Evolutionary conservation across 768 basidiomycete species (phyloP).

Genomic region (Chalciporus piperatus): DNA sequence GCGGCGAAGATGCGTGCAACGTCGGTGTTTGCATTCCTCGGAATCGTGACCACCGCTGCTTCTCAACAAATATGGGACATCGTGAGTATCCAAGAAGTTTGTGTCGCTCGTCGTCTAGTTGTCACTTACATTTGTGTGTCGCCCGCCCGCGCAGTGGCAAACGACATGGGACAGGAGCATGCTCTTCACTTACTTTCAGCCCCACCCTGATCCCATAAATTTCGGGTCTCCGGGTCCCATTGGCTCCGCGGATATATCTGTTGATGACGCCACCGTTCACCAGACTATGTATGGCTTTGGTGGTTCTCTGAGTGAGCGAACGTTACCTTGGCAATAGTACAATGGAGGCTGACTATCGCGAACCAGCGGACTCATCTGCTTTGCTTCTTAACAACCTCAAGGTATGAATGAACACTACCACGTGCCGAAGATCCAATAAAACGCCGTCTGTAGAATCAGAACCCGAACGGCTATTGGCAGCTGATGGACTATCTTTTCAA

Average conservation of each 20-base stretch:
- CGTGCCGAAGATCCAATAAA: slow-evolving; percentile 1
- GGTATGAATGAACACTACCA: slow-evolving; percentile 33
- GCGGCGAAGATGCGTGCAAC: slow-evolving; percentile 16
- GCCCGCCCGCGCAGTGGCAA: slow-evolving; percentile 46
- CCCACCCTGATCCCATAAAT: slow-evolving; percentile 29
- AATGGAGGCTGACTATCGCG: slow-evolving; percentile 2
- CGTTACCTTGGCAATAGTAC: neutral
- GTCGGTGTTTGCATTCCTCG: slow-evolving; percentile 13
- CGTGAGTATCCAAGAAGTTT: slow-evolving; percentile 30
- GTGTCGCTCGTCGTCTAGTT: neutral
- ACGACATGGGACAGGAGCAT: slow-evolving; percentile 38
- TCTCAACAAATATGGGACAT: slow-evolving; percentile 57
- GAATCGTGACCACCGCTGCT: slow-evolving; percentile 22
- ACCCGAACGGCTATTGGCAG: slow-evolving; percentile 55
- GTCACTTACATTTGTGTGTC: neutral
- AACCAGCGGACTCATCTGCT: slow-evolving; percentile 69
- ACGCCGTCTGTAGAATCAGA: slow-evolving; percentile 38
- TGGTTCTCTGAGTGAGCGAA: slow-evolving; percentile 53
- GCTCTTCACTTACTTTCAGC: slow-evolving; percentile 31
- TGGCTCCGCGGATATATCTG: slow-evolving; percentile 59
- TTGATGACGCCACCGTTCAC: slow-evolving; percentile 53
- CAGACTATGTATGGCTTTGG: slow-evolving; percentile 71
- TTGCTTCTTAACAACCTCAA: slow-evolving; percentile 60
- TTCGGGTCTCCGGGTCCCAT: slow-evolving; percentile 46
- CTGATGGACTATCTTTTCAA: slow-evolving; percentile 60